Evolutionary conservation across 2,329 filamentous ascomycete species (phyloP).

Genomic region (Trichophyton verrucosum): DNA sequence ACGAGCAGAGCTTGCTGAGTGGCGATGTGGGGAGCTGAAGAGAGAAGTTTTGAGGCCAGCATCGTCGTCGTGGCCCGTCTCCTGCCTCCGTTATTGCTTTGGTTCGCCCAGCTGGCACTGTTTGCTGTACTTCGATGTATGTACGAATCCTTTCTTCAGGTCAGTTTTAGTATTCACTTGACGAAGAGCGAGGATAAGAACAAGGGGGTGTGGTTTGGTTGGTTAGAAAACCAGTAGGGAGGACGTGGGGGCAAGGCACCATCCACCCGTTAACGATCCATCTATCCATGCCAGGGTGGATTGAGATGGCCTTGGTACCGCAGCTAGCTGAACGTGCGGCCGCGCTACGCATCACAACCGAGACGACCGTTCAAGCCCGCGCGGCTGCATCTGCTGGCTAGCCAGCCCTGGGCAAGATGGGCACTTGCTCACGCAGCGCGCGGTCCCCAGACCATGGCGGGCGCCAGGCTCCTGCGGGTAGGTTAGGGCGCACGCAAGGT

Average conservation of each 20-base stretch:
- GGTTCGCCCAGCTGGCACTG: neutral
- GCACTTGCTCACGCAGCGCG: no score
- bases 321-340: no score
- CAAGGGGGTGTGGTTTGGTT: neutral
- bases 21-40: slow-evolving; percentile 28
- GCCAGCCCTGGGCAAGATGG: no score
- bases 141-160: neutral
- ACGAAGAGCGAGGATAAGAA: neutral
- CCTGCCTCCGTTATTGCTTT: neutral
- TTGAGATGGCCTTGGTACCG: no score
- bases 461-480: no score
- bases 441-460: no score
- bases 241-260: neutral
- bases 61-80: neutral
- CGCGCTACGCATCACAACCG: no score
- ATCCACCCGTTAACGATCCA: neutral
- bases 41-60: slow-evolving; percentile 11
- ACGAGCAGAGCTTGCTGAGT: slow-evolving; percentile 62
- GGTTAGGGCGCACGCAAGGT: no score
- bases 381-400: no score
- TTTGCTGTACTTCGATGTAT: neutral
- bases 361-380: no score
- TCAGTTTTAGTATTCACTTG: neutral
- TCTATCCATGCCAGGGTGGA: no score
- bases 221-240: neutral